phyloP scores from a whole-genome alignment of 2,329 filamentous ascomycete species.

The Epichloe typhina region DNA sequence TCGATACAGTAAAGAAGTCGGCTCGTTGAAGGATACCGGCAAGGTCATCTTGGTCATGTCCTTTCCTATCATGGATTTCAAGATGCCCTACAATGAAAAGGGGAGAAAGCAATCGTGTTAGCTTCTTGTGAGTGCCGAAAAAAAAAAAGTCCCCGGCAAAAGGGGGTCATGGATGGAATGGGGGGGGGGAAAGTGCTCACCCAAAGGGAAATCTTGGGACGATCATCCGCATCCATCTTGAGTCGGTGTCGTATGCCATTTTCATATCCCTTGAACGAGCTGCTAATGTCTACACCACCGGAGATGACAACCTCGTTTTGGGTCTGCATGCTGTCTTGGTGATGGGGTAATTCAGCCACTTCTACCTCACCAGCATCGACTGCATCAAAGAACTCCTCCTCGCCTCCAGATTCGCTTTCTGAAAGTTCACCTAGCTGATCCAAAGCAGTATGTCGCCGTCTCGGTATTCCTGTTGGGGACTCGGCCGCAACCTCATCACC shows the following conservation, averaged over 20 bases:
- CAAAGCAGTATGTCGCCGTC: constrained; percentile 51
- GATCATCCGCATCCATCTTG: constrained; percentile 81
- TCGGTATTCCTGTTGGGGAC: constrained; percentile 27
- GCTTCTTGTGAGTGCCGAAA: too few species aligned
- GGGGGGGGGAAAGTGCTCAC: constrained; percentile 37
- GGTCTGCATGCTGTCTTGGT: constrained; percentile 25
- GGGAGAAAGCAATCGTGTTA: not conserved
- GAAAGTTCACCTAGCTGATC: constrained; percentile 62
- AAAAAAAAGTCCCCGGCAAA: too few species aligned
- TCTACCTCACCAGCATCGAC: constrained; percentile 88
- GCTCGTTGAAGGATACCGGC: constrained; percentile 96
- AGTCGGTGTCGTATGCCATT: constrained; percentile 67
- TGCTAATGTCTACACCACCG: constrained; percentile 50
- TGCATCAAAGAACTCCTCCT: constrained; percentile 94
- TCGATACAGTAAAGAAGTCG: constrained; percentile 86
- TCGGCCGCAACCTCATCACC: constrained; percentile 22
- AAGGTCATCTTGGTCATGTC: constrained; percentile 99
- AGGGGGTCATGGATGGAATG: too few species aligned
- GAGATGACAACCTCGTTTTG: constrained; percentile 29
- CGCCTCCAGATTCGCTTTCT: constrained; percentile 68
- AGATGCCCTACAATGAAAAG: constrained; percentile 52
- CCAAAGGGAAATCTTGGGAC: constrained; percentile 92
- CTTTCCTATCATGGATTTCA: constrained; percentile 99
- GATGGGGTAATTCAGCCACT: constrained; percentile 52
- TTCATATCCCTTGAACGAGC: constrained; percentile 82